phyloP scores from a whole-genome alignment of 495 filamentous ascomycete species.

The Baudoinia panamericana region DNA sequence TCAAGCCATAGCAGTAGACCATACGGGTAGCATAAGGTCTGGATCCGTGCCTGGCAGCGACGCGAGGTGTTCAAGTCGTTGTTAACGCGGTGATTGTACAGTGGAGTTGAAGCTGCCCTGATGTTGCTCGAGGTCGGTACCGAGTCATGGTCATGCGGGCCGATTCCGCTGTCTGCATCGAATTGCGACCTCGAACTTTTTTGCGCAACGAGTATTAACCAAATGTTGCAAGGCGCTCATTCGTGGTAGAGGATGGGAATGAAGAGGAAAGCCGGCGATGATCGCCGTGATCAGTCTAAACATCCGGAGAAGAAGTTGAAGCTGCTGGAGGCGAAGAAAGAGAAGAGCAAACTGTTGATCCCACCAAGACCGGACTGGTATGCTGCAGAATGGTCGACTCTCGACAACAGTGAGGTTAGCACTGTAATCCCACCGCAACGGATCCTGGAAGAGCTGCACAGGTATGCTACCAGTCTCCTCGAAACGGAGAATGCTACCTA shows the following conservation, averaged over 20 bases:
- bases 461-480: constrained; percentile 59
- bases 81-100: too few relatives aligned
- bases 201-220: too few relatives aligned
- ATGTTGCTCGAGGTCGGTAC: too few relatives aligned
- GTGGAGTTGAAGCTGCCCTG: too few relatives aligned
- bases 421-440: constrained; percentile 39
- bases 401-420: constrained; percentile 30
- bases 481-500: constrained; percentile 60
- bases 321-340: not conserved
- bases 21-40: too few relatives aligned
- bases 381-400: constrained; percentile 42
- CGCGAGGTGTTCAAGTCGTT: too few relatives aligned
- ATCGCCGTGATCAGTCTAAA: not conserved
- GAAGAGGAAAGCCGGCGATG: not conserved
- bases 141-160: too few relatives aligned
- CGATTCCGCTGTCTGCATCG: too few relatives aligned
- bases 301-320: constrained; percentile 14
- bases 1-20: constrained; percentile 4
- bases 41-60: too few relatives aligned
- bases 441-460: constrained; percentile 57
- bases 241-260: too few relatives aligned
- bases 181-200: too few relatives aligned
- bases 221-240: too few relatives aligned
- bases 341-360: constrained; percentile 33
- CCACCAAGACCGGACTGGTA: constrained; percentile 80